phyloP scores from a whole-genome alignment of 73 alveolate species.

The Breviolum minutum region DNA sequence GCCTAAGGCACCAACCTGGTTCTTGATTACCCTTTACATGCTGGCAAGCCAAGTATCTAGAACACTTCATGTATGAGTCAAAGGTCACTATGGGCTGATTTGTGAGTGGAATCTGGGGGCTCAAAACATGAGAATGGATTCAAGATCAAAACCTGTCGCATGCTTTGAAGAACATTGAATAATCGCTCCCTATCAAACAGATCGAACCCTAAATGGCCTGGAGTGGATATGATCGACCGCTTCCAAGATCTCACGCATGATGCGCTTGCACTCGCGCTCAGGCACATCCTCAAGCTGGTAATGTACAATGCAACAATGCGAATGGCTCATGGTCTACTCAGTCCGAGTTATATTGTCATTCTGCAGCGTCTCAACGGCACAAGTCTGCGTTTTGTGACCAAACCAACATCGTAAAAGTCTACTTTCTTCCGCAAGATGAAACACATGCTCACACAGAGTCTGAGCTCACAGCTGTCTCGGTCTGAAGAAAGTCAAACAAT shows the following conservation, averaged over 20 bases:
- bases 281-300: slow-evolving; percentile 71
- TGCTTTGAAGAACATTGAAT: neutral
- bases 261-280: slow-evolving; percentile 94
- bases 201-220: neutral
- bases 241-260: slow-evolving; percentile 94
- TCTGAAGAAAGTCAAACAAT: slow-evolving; percentile 90
- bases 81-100: no score
- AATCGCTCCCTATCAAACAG: neutral
- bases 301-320: neutral
- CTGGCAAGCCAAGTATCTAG: no score
- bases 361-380: neutral
- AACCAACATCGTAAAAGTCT: neutral
- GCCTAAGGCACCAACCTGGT: no score
- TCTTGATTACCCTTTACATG: no score
- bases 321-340: no score
- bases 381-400: neutral
- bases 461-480: slow-evolving; percentile 26
- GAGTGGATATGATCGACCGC: slow-evolving; percentile 94
- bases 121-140: neutral
- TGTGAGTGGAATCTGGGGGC: neutral
- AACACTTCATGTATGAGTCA: no score
- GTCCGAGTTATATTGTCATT: no score
- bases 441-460: neutral
- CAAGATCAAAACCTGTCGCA: no score
- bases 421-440: neutral